These are phyloP conservation scores for Colletotrichum theobromicola DNA, from an alignment of 2,329 filamentous ascomycete species.

Conservation along the genomic window DNA sequence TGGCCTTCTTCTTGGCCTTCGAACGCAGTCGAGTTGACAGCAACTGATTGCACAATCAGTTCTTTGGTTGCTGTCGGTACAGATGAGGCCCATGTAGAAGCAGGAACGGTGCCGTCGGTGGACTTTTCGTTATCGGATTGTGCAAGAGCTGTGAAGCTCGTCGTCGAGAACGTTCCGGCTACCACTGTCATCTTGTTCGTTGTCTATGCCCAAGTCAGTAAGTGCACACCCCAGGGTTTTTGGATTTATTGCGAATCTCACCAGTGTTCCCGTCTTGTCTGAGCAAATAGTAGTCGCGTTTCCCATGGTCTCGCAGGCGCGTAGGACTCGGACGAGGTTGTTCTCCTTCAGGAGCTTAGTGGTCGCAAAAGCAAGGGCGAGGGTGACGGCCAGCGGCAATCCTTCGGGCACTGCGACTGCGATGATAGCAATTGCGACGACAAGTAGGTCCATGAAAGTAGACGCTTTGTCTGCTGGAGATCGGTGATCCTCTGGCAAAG, in stretches of 20 bases:
- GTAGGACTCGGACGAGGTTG: conserved; percentile 70
- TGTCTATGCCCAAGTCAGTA: conserved; percentile 23
- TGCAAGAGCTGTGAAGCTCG: conserved; percentile 39
- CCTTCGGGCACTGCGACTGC: conserved; percentile 73
- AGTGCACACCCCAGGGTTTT: neutral
- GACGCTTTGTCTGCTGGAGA: conserved; percentile 60
- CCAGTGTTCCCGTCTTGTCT: conserved; percentile 72
- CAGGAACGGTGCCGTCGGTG: conserved; percentile 35
- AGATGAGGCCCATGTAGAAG: conserved; percentile 24
- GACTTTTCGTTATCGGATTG: conserved; percentile 65
- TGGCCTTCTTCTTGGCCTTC: conserved; percentile 54
- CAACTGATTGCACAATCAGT: conserved; percentile 46
- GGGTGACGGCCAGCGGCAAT: conserved; percentile 69
- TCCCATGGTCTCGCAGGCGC: conserved; percentile 76
- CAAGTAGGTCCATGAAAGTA: conserved; percentile 67
- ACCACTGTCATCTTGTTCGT: conserved; percentile 80
- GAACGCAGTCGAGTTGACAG: conserved; percentile 65
- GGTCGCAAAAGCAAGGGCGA: conserved; percentile 72
- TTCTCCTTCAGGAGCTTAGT: conserved; percentile 74
- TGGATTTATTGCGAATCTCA: neutral
- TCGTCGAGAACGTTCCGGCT: conserved; percentile 62
- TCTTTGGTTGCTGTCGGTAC: conserved; percentile 32
- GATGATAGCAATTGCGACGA: conserved; percentile 69
- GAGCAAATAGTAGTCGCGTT: conserved; percentile 79
- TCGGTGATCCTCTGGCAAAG: conserved; percentile 57